These are phyloP conservation scores for Thalassiosira livingstoniorum DNA, from an alignment of 352 stramenopile genomes.

Conservation along the genomic window DNA sequence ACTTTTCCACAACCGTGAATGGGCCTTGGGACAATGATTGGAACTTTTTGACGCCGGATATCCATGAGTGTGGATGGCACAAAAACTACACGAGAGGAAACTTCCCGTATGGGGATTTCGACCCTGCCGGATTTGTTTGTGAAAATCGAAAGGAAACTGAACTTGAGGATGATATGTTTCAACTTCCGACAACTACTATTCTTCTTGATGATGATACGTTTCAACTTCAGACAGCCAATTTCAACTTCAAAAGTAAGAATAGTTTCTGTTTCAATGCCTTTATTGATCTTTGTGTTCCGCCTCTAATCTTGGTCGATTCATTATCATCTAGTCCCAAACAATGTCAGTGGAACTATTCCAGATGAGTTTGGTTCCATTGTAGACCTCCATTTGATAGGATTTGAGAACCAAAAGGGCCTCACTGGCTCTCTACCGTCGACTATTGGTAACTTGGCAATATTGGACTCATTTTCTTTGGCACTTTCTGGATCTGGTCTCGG, in stretches of 20 bases:
- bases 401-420: slow-evolving; percentile 11
- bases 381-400: neutral
- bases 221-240: neutral
- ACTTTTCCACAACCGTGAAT: slow-evolving; percentile 1
- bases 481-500: slow-evolving; percentile 21
- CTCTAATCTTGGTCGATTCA: neutral
- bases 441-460: slow-evolving; percentile 9
- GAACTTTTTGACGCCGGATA: slow-evolving; percentile 31
- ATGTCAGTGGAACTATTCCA: slow-evolving; percentile 21
- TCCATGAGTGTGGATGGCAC: slow-evolving; percentile 33
- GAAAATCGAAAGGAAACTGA: neutral
- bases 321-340: slow-evolving; percentile 16
- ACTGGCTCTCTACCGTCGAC: slow-evolving; percentile 11
- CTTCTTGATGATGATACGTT: slow-evolving; percentile 3
- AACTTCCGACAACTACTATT: neutral
- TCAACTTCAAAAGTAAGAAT: slow-evolving; percentile 25
- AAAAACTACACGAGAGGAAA: slow-evolving; percentile 8
- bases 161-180: neutral
- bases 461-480: neutral
- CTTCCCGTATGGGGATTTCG: slow-evolving; percentile 25
- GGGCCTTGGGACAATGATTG: slow-evolving; percentile 12
- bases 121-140: slow-evolving; percentile 21
- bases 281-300: neutral
- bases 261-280: too few species aligned
- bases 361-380: slow-evolving; percentile 22